Percentiles rank a stretch among this genome's conserved stretches.
Conservation (phyloP, 352 stramenopile species). For the Pythium aristosporum region DNA sequence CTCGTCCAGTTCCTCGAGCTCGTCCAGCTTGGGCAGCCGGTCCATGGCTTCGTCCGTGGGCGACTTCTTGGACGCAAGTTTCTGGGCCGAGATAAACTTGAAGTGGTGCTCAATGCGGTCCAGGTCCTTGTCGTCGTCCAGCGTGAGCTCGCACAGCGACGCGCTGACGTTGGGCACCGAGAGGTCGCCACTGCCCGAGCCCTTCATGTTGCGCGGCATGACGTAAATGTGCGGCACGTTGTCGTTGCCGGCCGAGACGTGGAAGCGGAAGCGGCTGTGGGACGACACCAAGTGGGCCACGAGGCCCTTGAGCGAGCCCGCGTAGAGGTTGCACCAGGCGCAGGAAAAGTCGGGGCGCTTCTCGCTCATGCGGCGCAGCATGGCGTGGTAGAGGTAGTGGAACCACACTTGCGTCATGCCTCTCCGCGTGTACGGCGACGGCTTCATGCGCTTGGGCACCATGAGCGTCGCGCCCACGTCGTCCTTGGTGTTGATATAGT, state of each 20-base stretch:
- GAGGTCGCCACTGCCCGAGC: background rate
- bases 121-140: conserved; percentile 44
- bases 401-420: conserved; percentile 53
- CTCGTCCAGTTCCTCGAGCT: conserved; percentile 72
- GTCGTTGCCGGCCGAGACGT: conserved; percentile 73
- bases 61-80: conserved; percentile 11
- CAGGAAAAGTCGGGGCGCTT: conserved; percentile 82
- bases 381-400: conserved; percentile 81
- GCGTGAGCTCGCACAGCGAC: conserved; percentile 54
- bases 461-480: conserved; percentile 30
- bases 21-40: conserved; percentile 25
- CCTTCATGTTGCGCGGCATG: conserved; percentile 37
- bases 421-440: conserved; percentile 29
- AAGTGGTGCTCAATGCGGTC: conserved; percentile 70
- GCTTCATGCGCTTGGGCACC: conserved; percentile 39
- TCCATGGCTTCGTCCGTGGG: conserved; percentile 30
- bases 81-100: conserved; percentile 46
- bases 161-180: conserved; percentile 23
- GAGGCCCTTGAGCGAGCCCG: conserved; percentile 66
- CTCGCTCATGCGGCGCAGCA: conserved; percentile 79
- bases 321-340: conserved; percentile 83
- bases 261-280: conserved; percentile 78
- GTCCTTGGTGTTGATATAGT: conserved; percentile 25
- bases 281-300: conserved; percentile 76
- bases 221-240: conserved; percentile 85